Percentiles rank a stretch among this genome's conserved stretches.
Evolutionary conservation across 305 asterid genomes (phyloP).

Genomic region (Fraxinus velutina): DNA sequence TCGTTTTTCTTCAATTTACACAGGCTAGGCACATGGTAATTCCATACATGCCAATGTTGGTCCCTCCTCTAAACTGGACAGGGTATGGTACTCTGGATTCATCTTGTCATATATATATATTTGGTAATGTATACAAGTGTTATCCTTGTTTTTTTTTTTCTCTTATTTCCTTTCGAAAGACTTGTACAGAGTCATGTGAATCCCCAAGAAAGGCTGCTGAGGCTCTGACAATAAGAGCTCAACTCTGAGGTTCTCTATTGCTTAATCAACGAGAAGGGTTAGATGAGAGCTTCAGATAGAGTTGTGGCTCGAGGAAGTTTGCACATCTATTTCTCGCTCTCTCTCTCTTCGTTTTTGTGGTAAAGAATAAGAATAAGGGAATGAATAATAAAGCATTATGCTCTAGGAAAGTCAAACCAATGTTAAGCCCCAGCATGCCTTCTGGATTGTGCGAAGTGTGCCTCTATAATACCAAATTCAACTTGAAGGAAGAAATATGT

Average conservation of each 20-base stretch:
- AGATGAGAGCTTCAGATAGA: neutral
- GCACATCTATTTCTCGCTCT: neutral
- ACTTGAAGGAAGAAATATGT: neutral
- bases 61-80: slow-evolving; percentile 91
- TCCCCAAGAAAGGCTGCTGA: neutral
- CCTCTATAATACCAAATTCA: neutral
- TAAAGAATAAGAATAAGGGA: neutral
- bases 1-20: slow-evolving; percentile 19
- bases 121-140: neutral
- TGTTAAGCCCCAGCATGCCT: neutral
- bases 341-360: neutral
- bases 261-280: neutral
- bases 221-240: neutral
- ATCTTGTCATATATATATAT: neutral
- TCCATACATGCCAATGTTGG: slow-evolving; percentile 97
- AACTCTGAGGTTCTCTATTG: neutral
- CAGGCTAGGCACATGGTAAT: slow-evolving; percentile 99
- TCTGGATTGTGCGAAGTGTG: neutral
- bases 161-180: neutral
- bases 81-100: slow-evolving; percentile 56
- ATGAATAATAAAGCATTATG: neutral
- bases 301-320: neutral
- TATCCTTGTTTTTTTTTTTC: neutral
- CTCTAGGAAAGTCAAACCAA: neutral
- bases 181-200: neutral